Base-by-base conservation (phyloP, 1,284 basidiomycete species). In the Coriolopsis trogii region DNA sequence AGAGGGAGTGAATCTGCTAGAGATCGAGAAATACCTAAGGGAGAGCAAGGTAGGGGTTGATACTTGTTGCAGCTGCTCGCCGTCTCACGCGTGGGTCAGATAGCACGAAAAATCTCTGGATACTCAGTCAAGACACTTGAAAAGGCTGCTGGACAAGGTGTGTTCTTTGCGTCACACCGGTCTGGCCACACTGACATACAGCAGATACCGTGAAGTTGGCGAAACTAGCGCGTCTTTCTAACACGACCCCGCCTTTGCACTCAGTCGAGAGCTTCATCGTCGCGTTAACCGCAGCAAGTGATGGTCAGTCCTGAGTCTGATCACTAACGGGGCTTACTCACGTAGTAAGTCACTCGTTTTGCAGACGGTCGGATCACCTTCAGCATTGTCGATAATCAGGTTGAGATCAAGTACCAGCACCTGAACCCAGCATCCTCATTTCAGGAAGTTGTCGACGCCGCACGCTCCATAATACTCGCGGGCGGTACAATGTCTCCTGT, bases 401-500 rank as follows among this genome's bases (percentile, higher is more conserved):
- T 91, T 0, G 84, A 87, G 52, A 75, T 98, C 48, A 94, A 91
- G 63, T 99, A 98, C 65, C 91, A 98, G 59, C 84, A 96, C 29
- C 81, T 99, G n/a, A 97, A 99, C 63, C 95, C 96, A 0, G 83
- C 92, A 1, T 89, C 93, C 15, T 80, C 87, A 51, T 99, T 99
- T 68, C 76, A 79, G 46, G 88, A 92, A 28, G 80, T 99, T 1
- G 82, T 94, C 1, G 84, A 92, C 21, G 75, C 80, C 41, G 93
- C 95, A 0, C 76, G 93, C 29, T 82, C 89, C 1, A 86, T 99
- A 7, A 74, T 99, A 21, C 75, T 99, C 13, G 95, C 95, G 0
- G 96, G 96, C 8, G 96, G 96, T 2, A 99, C 96, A 0, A 98
- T 99, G 96, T 94, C 93, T 33, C 96, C 96, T 7, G 92, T 95